Evolutionary conservation across 805 yeast species (phyloP).

Genomic region (Yamadazyma philogaea): DNA sequence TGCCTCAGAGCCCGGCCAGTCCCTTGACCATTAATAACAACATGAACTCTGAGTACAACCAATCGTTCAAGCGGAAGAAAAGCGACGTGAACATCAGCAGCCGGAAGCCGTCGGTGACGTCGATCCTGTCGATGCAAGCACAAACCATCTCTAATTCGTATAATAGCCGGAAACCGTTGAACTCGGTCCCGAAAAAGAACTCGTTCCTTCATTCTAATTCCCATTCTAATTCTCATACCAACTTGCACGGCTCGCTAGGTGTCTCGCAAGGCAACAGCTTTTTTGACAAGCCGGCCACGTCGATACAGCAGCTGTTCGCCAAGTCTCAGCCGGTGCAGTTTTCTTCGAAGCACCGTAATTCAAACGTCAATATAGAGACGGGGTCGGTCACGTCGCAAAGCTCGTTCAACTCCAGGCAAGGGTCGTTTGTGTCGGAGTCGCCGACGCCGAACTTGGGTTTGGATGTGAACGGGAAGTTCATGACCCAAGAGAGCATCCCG

Average conservation of each 20-base stretch:
- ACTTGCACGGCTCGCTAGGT: conserved; percentile 14
- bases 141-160: conserved; percentile 4
- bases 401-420: conserved; percentile 13
- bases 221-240: neutral
- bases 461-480: conserved; percentile 7
- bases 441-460: conserved; percentile 5
- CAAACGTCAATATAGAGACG: conserved; percentile 7
- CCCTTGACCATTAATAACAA: conserved; percentile 13
- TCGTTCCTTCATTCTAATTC: conserved; percentile 15
- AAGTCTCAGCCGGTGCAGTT: neutral
- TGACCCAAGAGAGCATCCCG: conserved; percentile 13
- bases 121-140: conserved; percentile 13
- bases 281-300: conserved; percentile 16
- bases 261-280: conserved; percentile 17
- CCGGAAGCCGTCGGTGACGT: conserved; percentile 14
- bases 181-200: conserved; percentile 14
- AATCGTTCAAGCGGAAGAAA: conserved; percentile 42
- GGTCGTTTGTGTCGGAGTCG: conserved; percentile 8
- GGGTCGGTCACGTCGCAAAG: conserved; percentile 9
- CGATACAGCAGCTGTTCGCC: neutral
- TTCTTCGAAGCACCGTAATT: conserved; percentile 3
- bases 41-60: conserved; percentile 17
- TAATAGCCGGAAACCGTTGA: conserved; percentile 10
- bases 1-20: conserved; percentile 22
- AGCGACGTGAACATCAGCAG: conserved; percentile 27